Evolutionary conservation across 164 flowering plant genomes (phyloP), one percentile per base, ranked within the genome.

Genomic region (Santalum album): DNA sequence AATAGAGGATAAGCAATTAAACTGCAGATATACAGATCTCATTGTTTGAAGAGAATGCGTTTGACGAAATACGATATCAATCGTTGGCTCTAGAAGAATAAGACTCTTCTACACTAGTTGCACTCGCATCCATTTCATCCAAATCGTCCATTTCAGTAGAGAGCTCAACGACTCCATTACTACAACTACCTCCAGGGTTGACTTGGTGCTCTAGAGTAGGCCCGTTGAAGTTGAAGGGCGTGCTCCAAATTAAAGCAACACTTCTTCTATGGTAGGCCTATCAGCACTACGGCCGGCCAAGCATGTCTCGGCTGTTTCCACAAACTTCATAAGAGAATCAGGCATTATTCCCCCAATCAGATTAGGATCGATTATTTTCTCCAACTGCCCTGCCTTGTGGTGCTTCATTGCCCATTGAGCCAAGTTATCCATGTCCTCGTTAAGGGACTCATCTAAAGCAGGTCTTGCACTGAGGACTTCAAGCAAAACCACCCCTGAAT

Each of bases 351-450:
- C 75, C 10, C 91, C 92, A 1, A 19, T 71, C 27, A 87, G 78
- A 40, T 58, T 58, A 29, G 77, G 62, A 51, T 87, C 91, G 1
- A 87, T 72, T 24, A 87, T 75, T 49, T 79, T 82, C 0, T 82
- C 89, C 54, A 87, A 59, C 61, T 73, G 76, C 50, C 91, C 91
- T 45, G 45, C 77, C 59, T 72, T 82, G 64, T 80, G 87, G 79
- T 86, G 78, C 45, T 76, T 75, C 85, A 84, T 75, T 24, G 96
- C 91, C 89, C 87, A 84, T 35, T 87, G 91, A 1, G 91, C 91
- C 38, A 87, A 57, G 65, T 79, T 87, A 34, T 82, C 89, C 83
- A 61, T 78, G 58, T 87, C 91, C 45, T 85, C 51, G 5, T 83
- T 87, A 52, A 87, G 86, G 25, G 84, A 57, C 29, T 91, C 89